Evolutionary conservation across 768 basidiomycete genomes (phyloP), one percentile per base, ranked within the genome.

Genomic region (Candolleomyces efflorescens): DNA sequence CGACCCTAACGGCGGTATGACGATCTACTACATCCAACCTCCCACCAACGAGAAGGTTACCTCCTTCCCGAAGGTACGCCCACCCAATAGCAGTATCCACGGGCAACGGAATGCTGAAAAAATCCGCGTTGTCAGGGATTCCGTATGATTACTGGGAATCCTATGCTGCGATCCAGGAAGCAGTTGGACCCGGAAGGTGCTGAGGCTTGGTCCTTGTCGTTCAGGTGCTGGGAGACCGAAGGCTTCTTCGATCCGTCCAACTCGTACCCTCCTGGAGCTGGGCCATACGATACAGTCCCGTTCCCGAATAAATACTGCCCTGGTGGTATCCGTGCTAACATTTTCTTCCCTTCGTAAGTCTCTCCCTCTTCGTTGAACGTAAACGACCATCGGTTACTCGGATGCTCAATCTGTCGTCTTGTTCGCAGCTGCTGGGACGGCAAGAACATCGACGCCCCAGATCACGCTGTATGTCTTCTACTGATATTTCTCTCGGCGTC

Each of bases 371-470:
- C 20, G 2, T n/a, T 18, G 18, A 15, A 37, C 32, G 5, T 20
- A 9, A 2, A 12, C n/a, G n/a, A n/a, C n/a, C n/a, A n/a, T n/a
- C n/a, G n/a, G n/a, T n/a, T n/a, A n/a, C 10, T n/a, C 10, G 22
- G n/a, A 36, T 48, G 26, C 12, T 18, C 17, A n/a, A 43, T 12
- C 41, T 44, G 44, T 13, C 17, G 12, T 15, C 36, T 46, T 5
- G n/a, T 20, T 22, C 24, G 20, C 22, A 58, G 58, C 2, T 59
- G 58, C 46, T 59, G 58, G 58, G 52, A 59, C 26, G 58, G 58
- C 3, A 53, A 54, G 44, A 54, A 59, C n/a, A 26, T 59, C 12
- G 53, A 59, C 24, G 37, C 52, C 10, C 52, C 51, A 13, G 45
- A 59, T 26, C 58, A 59, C 32, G 7, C 11, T 37, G 56, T 58